Percentiles rank a stretch among this genome's conserved stretches.
Conservation (phyloP, 192 early-diverging fungal genomes). For the Dimargaris cristalligena region DNA sequence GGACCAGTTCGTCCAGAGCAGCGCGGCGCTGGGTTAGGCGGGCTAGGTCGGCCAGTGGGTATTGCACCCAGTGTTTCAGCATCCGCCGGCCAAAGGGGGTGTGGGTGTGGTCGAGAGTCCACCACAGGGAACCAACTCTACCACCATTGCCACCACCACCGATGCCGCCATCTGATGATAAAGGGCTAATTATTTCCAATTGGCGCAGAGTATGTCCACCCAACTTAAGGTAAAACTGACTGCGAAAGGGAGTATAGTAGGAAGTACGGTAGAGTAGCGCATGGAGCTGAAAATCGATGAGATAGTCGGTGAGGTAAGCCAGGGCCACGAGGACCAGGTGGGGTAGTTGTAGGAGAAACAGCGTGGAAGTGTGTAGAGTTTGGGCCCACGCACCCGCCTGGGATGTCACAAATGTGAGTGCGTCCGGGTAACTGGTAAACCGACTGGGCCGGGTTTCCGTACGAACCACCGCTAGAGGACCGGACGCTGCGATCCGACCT, state of each 20-base stretch:
- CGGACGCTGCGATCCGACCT: neutral
- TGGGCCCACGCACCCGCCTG: constrained; percentile 16
- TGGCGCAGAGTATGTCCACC: constrained; percentile 45
- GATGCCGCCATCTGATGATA: constrained; percentile 24
- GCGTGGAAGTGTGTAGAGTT: constrained; percentile 15
- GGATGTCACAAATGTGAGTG: neutral
- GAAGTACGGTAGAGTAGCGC: constrained; percentile 35
- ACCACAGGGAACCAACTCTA: too few relatives aligned
- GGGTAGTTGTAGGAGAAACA: constrained; percentile 17
- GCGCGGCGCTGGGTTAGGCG: constrained; percentile 34
- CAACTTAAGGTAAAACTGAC: constrained; percentile 41
- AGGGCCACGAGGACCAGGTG: constrained; percentile 21
- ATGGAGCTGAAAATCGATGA: constrained; percentile 42
- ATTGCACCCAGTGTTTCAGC: constrained; percentile 48
- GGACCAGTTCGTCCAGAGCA: constrained; percentile 26
- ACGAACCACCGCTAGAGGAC: neutral
- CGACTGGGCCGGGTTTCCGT: neutral
- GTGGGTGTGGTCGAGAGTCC: constrained; percentile 46
- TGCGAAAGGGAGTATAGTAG: constrained; percentile 38
- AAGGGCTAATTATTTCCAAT: constrained; percentile 46
- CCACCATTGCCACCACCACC: constrained; percentile 39
- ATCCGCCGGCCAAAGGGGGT: constrained; percentile 47
- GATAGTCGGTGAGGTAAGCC: constrained; percentile 38
- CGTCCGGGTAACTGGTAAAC: neutral
- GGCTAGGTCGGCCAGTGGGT: constrained; percentile 38